These are phyloP conservation scores for Solanum appendiculatum DNA, from an alignment of 257 asterid genomes.

Conservation along the genomic window DNA sequence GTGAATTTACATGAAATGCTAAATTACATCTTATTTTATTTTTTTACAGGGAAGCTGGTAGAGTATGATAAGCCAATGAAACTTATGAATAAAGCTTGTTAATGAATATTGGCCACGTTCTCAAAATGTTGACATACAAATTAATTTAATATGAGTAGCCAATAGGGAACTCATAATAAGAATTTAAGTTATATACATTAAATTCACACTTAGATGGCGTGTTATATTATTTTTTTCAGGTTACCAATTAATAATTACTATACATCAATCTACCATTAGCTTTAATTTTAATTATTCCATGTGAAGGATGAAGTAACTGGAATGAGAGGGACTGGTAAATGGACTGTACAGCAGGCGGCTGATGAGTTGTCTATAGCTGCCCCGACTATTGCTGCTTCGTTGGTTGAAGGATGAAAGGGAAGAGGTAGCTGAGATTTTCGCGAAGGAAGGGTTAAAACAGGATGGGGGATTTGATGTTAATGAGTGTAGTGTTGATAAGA, in stretches of 20 bases:
- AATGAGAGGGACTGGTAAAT: too few species aligned
- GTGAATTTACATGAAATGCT: not conserved
- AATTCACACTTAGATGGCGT: not conserved
- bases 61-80: conserved; percentile 26
- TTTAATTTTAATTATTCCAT: too few species aligned
- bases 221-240: not conserved
- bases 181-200: not conserved
- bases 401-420: too few species aligned
- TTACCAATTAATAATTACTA: not conserved
- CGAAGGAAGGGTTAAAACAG: too few species aligned
- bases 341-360: too few species aligned
- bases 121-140: not conserved
- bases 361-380: too few species aligned
- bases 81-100: conserved; percentile 17
- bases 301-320: too few species aligned
- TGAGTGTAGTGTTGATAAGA: too few species aligned
- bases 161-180: not conserved
- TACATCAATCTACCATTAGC: too few species aligned
- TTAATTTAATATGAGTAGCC: not conserved
- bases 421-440: too few species aligned
- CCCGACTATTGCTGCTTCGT: too few species aligned
- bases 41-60: conserved; percentile 12
- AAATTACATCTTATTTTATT: not conserved
- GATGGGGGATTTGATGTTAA: too few species aligned
- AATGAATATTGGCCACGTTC: conserved; percentile 21